These are phyloP conservation scores for Staphylotrichum longicolle DNA, from an alignment of 495 filamentous ascomycete genomes.

Conservation along the genomic window DNA sequence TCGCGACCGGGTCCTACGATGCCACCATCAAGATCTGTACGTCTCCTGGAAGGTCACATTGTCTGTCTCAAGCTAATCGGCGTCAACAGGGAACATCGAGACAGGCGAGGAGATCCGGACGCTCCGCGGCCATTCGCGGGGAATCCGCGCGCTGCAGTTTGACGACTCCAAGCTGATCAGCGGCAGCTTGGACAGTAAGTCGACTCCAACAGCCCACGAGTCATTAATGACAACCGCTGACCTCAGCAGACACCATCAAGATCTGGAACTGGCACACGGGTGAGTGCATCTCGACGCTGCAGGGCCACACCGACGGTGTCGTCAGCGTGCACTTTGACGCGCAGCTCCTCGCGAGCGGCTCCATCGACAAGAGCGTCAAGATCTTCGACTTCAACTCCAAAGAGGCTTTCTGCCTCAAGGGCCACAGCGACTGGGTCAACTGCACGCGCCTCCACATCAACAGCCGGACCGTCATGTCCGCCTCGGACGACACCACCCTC, in stretches of 20 bases:
- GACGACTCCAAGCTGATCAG: constrained; percentile 70
- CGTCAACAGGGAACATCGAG: constrained; percentile 64
- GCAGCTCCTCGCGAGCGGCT: constrained; percentile 80
- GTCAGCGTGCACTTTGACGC: constrained; percentile 82
- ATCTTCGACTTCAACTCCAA: constrained; percentile 91
- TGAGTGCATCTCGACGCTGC: constrained; percentile 76
- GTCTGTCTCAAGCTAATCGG: constrained; percentile 7
- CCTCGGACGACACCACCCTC: constrained; percentile 88
- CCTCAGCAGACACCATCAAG: constrained; percentile 57
- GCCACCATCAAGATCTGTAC: constrained; percentile 85
- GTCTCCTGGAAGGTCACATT: neutral
- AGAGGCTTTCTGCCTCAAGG: constrained; percentile 70
- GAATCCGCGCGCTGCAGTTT: constrained; percentile 87
- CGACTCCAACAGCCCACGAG: neutral
- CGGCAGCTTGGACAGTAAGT: constrained; percentile 35
- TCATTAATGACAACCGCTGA: constrained; percentile 14
- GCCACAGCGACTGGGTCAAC: constrained; percentile 94
- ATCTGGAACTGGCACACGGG: constrained; percentile 98
- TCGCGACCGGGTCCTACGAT: constrained; percentile 95
- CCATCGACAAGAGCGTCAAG: constrained; percentile 83
- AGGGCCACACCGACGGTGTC: constrained; percentile 74
- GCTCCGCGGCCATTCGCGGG: constrained; percentile 73
- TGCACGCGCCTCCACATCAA: constrained; percentile 76
- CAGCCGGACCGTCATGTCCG: constrained; percentile 84
- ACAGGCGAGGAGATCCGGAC: constrained; percentile 82